Percentiles rank a stretch among this genome's conserved stretches.
Conservation (phyloP, 2,329 filamentous ascomycete species). For the Xylaria sp. region DNA sequence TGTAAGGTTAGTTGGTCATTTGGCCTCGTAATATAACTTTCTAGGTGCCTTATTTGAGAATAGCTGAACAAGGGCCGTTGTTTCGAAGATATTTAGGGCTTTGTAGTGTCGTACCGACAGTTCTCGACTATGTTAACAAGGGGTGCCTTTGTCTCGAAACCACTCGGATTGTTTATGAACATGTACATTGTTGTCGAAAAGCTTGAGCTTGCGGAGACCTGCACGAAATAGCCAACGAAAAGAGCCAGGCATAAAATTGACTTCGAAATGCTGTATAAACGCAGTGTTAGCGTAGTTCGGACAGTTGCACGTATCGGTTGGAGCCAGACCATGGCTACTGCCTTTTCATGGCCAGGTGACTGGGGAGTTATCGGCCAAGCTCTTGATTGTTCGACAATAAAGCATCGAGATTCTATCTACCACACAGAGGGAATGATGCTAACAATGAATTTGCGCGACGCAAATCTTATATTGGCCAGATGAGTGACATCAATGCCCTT, state of each 20-base stretch:
- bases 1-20: slow-evolving; percentile 1
- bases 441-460: slow-evolving; percentile 14
- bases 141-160: slow-evolving; percentile 22
- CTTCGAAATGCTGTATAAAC: slow-evolving; percentile 3
- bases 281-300: background rate
- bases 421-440: slow-evolving; percentile 1
- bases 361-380: slow-evolving; percentile 14
- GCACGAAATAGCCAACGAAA: no score
- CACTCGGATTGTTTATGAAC: slow-evolving; percentile 12
- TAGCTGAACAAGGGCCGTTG: slow-evolving; percentile 22
- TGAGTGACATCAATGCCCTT: slow-evolving; percentile 34
- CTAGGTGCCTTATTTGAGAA: background rate
- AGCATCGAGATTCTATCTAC: background rate
- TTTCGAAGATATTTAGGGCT: slow-evolving; percentile 20
- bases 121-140: background rate
- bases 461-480: slow-evolving; percentile 39
- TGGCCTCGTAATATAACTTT: slow-evolving; percentile 6
- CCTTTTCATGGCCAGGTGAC: background rate
- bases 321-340: background rate
- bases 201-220: no score
- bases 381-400: slow-evolving; percentile 5
- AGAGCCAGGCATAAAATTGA: no score
- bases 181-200: slow-evolving; percentile 31
- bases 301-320: slow-evolving; percentile 18
- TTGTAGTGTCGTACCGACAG: slow-evolving; percentile 11